Base-by-base conservation (phyloP, 2,329 filamentous ascomycete species). In the Aureobasidium sp. region DNA sequence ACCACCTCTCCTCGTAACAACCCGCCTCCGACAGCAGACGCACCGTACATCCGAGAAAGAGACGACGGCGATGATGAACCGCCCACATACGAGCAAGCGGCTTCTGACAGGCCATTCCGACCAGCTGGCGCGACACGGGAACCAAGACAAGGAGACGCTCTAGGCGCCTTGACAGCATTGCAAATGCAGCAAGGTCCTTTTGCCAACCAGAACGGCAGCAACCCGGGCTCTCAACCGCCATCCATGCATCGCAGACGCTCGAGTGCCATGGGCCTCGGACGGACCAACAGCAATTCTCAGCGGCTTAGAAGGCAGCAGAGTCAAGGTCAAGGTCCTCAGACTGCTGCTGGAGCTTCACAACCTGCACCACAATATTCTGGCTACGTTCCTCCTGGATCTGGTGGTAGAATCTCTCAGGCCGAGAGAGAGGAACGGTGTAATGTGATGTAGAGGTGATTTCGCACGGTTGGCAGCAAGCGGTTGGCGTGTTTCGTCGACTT, bases 41-140 rank as follows among this genome's bases (percentile, higher is more conserved):
- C 62, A 38, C 67, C 60, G 10, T 55, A 60, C 33, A 43, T 57
- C 29, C 49, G 38, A 13, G 38, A 29, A 19, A 47, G 45, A 37
- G 42, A 60, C 19, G 38, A 51, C 19, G 54, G 71, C 1, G 68
- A 67, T 35, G 70, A 69, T 15, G 77, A 84, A 1, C 84, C 84
- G 1, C 85, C 85, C 4, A 79, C 80, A 0, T 88, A 88, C 67
- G 85, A 88, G 69, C 83, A 87, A 69, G 82, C 83, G 19, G 79
- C 83, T 0, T 79, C 74, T 15, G 77, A 78, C 45, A 77, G 78
- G n/a, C 77, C 77, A 2, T 86, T 85, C 64, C 63, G 71, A 23
- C 70, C 70, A 54, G 67, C 66, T 1, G 69, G 69, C 25, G 62
- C 65, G 4, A 68, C 67, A n/a, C 68, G 69, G 4, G 60, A 65